These are phyloP conservation scores for Sclerotinia minor DNA, from an alignment of 2,329 filamentous ascomycete species.

Conservation along the genomic window DNA sequence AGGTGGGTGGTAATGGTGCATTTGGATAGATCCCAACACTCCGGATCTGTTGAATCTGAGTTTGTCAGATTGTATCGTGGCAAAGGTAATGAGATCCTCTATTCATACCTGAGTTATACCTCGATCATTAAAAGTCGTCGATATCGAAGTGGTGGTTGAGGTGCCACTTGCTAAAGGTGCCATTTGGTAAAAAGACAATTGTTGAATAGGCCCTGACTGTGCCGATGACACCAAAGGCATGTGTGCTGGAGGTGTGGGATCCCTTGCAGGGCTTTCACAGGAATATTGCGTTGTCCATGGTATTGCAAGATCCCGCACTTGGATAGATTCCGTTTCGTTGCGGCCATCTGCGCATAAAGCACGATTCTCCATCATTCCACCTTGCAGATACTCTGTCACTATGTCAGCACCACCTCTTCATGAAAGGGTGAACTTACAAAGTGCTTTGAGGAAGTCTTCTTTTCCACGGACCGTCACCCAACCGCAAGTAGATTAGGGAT, in stretches of 20 bases:
- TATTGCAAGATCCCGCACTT: conserved; percentile 25
- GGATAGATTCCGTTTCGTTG: conserved; percentile 32
- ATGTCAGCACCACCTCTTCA: background rate
- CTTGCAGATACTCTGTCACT: conserved; percentile 32
- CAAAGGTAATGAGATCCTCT: background rate
- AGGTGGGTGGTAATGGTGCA: background rate
- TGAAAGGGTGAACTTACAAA: conserved; percentile 28
- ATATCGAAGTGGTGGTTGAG: background rate
- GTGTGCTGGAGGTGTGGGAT: background rate
- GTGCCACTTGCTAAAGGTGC: background rate
- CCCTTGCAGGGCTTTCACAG: background rate
- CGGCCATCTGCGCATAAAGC: conserved; percentile 34
- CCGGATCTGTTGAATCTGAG: background rate
- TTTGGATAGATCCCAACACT: background rate
- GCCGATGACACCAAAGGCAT: background rate
- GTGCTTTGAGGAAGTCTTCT: conserved; percentile 30
- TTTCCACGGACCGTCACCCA: conserved; percentile 35
- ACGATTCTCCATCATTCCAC: conserved; percentile 29
- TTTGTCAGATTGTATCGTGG: background rate
- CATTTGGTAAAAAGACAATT: background rate
- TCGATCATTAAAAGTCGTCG: background rate
- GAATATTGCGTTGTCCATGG: background rate
- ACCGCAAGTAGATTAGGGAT: conserved; percentile 29
- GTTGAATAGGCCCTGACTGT: background rate
- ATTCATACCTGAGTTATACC: background rate